Evolutionary conservation across 139 green algal species (phyloP), one percentile per base, ranked within the genome.

Genomic region (Penium margaritaceum): DNA sequence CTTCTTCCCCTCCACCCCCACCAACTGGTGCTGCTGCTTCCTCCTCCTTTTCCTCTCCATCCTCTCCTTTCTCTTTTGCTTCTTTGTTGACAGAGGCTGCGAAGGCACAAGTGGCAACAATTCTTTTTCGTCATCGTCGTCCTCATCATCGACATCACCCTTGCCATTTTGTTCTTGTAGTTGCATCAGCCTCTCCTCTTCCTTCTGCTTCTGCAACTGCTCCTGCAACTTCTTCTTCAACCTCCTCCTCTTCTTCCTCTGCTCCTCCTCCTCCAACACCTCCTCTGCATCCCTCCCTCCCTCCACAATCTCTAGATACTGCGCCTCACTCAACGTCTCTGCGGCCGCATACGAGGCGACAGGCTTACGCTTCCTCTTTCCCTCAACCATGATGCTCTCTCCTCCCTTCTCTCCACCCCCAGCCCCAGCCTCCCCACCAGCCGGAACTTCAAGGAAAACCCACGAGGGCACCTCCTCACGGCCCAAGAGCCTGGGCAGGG

Each of bases 391-490:
- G 27, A 36, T 9, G 30, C 41, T 34, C 24, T 0, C 57, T 0
- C 38, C 62, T 29, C 21, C 24, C 24, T 63, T 32, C 15, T 29
- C 55, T 30, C 32, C 66, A 0, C 5, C 57, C 5, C 70, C 67
- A 12, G 27, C 21, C 35, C 5, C 62, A 0, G 38, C 78, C 1
- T 84, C 51, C 43, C 27, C 70, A 33, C 55, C 61, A 37, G 15
- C 27, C 41, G 63, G 43, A 5, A 29, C 78, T 27, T 79, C 32
- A 15, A 57, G 29, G 27, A 81, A 63, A 43, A 82, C 85, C 80
- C 84, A 86, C 7, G 67, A 70, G 12, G 85, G 85, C 46, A 89
- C 46, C 72, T 90, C 85, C 4, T 87, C 74, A 30, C 80, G 39
- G 12, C 27, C 46, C 44, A 90, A 75, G 19, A 90, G 81, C 1